Conservation (phyloP, 148 eudicot genomes). For the Silene latifolia region DNA sequence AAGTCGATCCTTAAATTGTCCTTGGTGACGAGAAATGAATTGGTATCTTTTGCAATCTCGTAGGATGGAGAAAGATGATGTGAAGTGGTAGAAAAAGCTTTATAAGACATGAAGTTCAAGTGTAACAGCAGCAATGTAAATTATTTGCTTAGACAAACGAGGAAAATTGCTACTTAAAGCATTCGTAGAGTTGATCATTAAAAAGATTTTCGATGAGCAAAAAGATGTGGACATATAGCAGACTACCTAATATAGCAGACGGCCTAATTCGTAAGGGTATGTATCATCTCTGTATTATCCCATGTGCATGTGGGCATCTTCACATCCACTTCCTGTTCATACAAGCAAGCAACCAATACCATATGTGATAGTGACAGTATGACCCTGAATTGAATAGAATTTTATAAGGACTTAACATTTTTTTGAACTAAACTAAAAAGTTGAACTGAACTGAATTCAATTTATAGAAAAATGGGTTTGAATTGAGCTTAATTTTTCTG, state of each 20-base stretch:
- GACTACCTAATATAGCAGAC: neutral
- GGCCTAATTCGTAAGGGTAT: conserved; percentile 19
- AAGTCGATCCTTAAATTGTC: too few relatives aligned
- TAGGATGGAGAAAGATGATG: conserved; percentile 17
- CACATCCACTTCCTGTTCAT: conserved; percentile 19
- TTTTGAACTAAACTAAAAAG: too few relatives aligned
- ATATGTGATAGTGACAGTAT: too few relatives aligned
- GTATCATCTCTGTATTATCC: conserved; percentile 16
- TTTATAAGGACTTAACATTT: too few relatives aligned
- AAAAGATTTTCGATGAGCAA: neutral
- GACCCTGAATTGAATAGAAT: too few relatives aligned
- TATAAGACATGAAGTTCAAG: neutral
- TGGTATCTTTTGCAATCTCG: conserved; percentile 3
- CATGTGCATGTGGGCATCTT: conserved; percentile 28
- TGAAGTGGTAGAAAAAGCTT: neutral
- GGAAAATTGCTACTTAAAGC: conserved; percentile 8
- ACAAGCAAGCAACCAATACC: conserved; percentile 18
- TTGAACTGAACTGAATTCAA: too few relatives aligned
- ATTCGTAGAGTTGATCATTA: neutral
- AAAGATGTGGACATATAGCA: conserved; percentile 33
- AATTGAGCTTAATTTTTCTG: too few relatives aligned
- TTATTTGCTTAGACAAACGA: conserved; percentile 20
- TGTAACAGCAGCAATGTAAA: neutral
- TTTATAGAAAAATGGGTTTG: too few relatives aligned
- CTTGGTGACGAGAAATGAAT: too few relatives aligned